These are phyloP conservation scores for Raphanus hybrid DNA, from an alignment of 441 rosid species.

Conservation along the genomic window DNA sequence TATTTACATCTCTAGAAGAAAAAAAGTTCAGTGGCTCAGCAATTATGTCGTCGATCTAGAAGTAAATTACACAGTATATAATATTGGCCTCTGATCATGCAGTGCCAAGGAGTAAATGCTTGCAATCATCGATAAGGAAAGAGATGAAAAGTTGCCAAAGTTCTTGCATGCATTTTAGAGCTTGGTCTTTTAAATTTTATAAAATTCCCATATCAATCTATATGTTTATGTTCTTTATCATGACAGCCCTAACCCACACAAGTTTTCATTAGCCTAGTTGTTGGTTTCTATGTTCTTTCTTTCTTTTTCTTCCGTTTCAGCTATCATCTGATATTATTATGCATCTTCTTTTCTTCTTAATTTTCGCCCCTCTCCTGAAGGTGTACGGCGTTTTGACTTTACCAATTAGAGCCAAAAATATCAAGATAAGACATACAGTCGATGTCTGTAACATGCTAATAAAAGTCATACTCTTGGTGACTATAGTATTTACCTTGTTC, in stretches of 20 bases:
- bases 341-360: conserved; percentile 63
- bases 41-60: conserved; percentile 2
- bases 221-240: conserved; percentile 1
- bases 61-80: not conserved
- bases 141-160: not conserved
- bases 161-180: not conserved
- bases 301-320: conserved; percentile 59
- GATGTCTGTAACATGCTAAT: conserved; percentile 3
- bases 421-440: not conserved
- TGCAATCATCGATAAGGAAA: not conserved
- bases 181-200: not conserved
- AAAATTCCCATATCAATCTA: not conserved
- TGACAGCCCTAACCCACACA: not conserved
- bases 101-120: not conserved
- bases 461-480: not conserved
- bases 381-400: conserved; percentile 48
- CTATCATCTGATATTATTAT: conserved; percentile 53
- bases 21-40: not conserved
- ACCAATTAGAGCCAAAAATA: conserved; percentile 9
- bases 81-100: not conserved
- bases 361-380: not conserved
- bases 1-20: too few relatives aligned
- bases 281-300: conserved; percentile 44
- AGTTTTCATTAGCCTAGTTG: conserved; percentile 41
- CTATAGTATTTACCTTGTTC: not conserved